phyloP scores from a whole-genome alignment of 495 filamentous ascomycete genomes.

The Penicillium subrubescens region DNA sequence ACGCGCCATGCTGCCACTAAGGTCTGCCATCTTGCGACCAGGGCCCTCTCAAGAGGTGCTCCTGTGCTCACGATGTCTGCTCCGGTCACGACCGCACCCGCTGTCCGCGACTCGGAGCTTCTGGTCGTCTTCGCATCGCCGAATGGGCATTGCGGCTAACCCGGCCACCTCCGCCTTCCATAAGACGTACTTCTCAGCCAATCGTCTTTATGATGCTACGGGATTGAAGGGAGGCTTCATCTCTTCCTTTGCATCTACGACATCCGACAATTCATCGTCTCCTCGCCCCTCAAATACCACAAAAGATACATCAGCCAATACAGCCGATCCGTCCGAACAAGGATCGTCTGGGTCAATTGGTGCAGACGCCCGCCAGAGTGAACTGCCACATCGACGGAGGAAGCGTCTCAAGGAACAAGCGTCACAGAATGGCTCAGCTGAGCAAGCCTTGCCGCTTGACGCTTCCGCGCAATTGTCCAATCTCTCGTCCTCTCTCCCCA shows the following conservation, averaged over 20 bases:
- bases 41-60: slow-evolving; percentile 35
- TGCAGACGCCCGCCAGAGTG: slow-evolving; percentile 27
- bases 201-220: slow-evolving; percentile 27
- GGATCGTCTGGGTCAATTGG: slow-evolving; percentile 20
- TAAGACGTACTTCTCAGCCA: slow-evolving; percentile 47
- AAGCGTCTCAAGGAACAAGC: slow-evolving; percentile 50
- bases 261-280: slow-evolving; percentile 18
- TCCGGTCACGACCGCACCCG: slow-evolving; percentile 15
- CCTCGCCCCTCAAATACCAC: slow-evolving; percentile 13
- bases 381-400: slow-evolving; percentile 53
- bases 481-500: slow-evolving; percentile 65
- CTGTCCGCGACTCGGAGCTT: slow-evolving; percentile 35
- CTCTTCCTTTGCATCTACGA: slow-evolving; percentile 32
- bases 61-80: slow-evolving; percentile 40
- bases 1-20: slow-evolving; percentile 47
- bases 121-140: slow-evolving; percentile 35
- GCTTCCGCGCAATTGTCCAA: slow-evolving; percentile 80
- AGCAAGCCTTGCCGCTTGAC: slow-evolving; percentile 67
- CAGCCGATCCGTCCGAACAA: slow-evolving; percentile 12
- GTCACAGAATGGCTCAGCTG: slow-evolving; percentile 24
- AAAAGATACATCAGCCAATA: slow-evolving; percentile 4
- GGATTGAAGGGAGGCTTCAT: slow-evolving; percentile 28
- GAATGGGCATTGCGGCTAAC: slow-evolving; percentile 31
- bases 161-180: slow-evolving; percentile 34
- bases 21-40: slow-evolving; percentile 42